A percentile compares a stretch with the other conserved stretches of the same genome.
phyloP scores from a whole-genome alignment of 139 green algal genomes.

The Picochlorum sp. region DNA sequence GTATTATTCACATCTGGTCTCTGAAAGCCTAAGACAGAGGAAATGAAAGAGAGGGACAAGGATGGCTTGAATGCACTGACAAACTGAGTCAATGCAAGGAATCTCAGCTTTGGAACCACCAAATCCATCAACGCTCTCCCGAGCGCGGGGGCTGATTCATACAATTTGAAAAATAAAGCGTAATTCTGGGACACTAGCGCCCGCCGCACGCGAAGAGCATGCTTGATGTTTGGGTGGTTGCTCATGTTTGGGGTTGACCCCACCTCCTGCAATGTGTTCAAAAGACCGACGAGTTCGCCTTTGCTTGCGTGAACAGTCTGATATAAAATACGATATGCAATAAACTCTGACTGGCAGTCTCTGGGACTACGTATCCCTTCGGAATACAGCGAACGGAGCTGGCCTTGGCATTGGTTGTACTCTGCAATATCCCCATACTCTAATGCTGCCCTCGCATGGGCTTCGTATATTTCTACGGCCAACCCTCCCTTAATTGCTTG shows the following conservation, averaged over 20 bases:
- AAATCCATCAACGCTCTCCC: slow-evolving; percentile 66
- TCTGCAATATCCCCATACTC: slow-evolving; percentile 81
- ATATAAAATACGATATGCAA: slow-evolving; percentile 59
- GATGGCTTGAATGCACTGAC: slow-evolving; percentile 47
- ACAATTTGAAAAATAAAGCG: slow-evolving; percentile 62
- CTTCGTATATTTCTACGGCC: slow-evolving; percentile 62
- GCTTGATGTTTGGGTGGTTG: slow-evolving; percentile 30
- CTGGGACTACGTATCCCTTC: slow-evolving; percentile 35
- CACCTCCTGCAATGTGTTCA: slow-evolving; percentile 44
- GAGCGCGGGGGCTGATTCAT: slow-evolving; percentile 49
- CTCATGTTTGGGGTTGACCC: slow-evolving; percentile 17
- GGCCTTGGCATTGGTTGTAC: slow-evolving; percentile 87
- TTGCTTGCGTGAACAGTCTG: slow-evolving; percentile 47
- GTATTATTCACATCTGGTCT: neutral
- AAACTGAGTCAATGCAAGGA: slow-evolving; percentile 37
- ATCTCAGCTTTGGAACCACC: slow-evolving; percentile 42
- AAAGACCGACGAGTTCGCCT: slow-evolving; percentile 40
- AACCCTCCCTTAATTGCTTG: slow-evolving; percentile 55
- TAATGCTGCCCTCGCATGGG: slow-evolving; percentile 61
- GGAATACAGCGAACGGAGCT: slow-evolving; percentile 42
- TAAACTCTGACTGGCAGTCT: slow-evolving; percentile 42
- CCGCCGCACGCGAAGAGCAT: slow-evolving; percentile 48
- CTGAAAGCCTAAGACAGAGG: slow-evolving; percentile 51
- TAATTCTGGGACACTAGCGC: slow-evolving; percentile 33
- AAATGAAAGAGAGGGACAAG: slow-evolving; percentile 42